Base-by-base conservation (phyloP, 2,329 filamentous ascomycete species). In the Westerdykella sp. region DNA sequence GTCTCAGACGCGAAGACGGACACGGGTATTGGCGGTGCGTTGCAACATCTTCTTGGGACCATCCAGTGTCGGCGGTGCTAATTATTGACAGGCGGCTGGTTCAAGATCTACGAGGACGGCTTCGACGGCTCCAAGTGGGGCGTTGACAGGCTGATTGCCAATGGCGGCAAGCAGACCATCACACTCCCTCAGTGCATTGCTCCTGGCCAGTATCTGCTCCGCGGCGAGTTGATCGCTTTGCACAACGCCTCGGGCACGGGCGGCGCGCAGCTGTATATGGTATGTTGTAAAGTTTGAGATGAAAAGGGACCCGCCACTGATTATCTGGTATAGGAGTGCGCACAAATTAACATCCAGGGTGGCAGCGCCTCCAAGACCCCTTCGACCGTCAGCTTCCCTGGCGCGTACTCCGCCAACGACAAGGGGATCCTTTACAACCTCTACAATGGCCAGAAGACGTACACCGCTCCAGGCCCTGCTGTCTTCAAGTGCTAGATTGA, bases 391-490 rank as follows among this genome's bases (percentile, higher is more conserved):
- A 58, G 55, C 22, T 54, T 66, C 7, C 62, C 62, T 0, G 63
- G 63, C 0, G 62, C 63, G n/a, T 66, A 65, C 31, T 55, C 48
- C 34, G 51, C 55, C 5, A 52, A 41, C 7, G 62, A 66, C 34
- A 45, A 54, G 1, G 63, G 63, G 2, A 63, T 66, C 31, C 18
- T 62, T 44, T 55, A 56, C 31, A 65, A 61, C 14, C 34, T 65
- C 28, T 65, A 65, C 37, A 51, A 40, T 7, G 56, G 52, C 3
- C 46, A 51, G 40, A 54, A 57, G 51, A 60, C 63, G 10, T 77
- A 78, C 43, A 73, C 62, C 2, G 65, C 74, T 14, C 75, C 75
- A 0, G 75, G 75, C 0, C 75, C 75, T 30, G 57, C 66, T 1
- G 60, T 77, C 28, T 28, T 28, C 25, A 28, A 4, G 25, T 28